Evolutionary conservation across 768 basidiomycete species (phyloP).

Genomic region (Pleurotus eryngii): DNA sequence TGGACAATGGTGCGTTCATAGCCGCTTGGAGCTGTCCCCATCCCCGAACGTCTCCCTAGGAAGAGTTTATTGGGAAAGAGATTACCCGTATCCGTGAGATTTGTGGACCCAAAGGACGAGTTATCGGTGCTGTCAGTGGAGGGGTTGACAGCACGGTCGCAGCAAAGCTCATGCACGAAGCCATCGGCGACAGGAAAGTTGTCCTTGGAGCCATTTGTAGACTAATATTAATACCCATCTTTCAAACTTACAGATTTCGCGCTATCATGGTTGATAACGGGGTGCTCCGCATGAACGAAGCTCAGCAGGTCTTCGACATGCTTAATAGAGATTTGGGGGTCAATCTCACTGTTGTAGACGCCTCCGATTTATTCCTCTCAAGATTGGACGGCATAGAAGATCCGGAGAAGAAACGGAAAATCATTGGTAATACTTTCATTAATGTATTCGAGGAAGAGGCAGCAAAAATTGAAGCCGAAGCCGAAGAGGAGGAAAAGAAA

Average conservation of each 20-base stretch:
- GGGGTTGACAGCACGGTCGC: constrained; percentile 98
- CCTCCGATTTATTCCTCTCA: constrained; percentile 88
- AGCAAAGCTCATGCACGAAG: constrained; percentile 99
- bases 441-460: constrained; percentile 97
- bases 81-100: constrained; percentile 91
- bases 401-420: constrained; percentile 95
- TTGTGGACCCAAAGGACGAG: constrained; percentile 90
- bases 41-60: constrained; percentile 40
- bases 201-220: neutral
- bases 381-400: constrained; percentile 91
- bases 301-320: constrained; percentile 88
- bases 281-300: constrained; percentile 90
- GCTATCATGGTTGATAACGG: constrained; percentile 99
- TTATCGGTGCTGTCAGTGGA: constrained; percentile 96
- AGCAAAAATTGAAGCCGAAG: constrained; percentile 77
- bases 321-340: constrained; percentile 91
- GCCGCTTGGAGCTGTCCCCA: constrained; percentile 9
- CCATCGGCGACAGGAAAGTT: constrained; percentile 89
- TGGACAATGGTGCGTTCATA: constrained; percentile 87
- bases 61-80: constrained; percentile 97
- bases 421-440: constrained; percentile 99
- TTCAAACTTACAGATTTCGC: constrained; percentile 68
- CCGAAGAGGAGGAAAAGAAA: constrained; percentile 66
- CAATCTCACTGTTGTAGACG: constrained; percentile 93
- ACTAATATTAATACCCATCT: constrained; percentile 6